phyloP scores from a whole-genome alignment of 1,284 basidiomycete species.

The Ganoderma boninense region DNA sequence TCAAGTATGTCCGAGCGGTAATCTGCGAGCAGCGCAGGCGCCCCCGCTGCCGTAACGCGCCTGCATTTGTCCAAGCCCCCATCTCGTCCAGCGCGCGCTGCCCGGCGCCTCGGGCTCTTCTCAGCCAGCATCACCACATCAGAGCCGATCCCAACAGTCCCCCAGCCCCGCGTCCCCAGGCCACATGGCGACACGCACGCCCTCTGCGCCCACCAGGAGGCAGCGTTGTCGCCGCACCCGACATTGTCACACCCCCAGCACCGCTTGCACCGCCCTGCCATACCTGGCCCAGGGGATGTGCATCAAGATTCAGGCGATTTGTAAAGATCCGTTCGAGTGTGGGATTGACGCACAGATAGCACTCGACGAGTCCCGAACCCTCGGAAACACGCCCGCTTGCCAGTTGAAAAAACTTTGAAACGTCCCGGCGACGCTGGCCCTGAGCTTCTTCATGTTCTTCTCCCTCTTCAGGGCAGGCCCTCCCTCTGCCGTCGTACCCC shows the following conservation, averaged over 20 bases:
- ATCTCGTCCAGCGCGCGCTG: conserved; percentile 6
- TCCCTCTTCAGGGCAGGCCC: conserved; percentile 28
- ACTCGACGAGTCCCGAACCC: conserved; percentile 11
- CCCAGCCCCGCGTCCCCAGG: conserved; percentile 11
- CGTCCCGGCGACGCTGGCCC: conserved; percentile 16
- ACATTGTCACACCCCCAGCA: conserved; percentile 15
- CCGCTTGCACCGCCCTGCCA: conserved; percentile 32
- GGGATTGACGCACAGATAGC: conserved; percentile 26
- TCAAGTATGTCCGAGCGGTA: conserved; percentile 34
- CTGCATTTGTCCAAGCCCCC: conserved; percentile 23
- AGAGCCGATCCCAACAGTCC: conserved; percentile 27
- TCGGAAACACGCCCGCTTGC: conserved; percentile 16
- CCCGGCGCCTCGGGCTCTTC: conserved; percentile 3
- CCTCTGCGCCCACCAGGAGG: conserved; percentile 12
- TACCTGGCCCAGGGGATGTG: conserved; percentile 3
- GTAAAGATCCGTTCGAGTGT: conserved; percentile 30
- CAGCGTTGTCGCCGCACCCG: conserved; percentile 4
- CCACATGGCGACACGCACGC: conserved; percentile 9
- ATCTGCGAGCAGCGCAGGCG: conserved; percentile 31
- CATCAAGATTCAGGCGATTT: conserved; percentile 30
- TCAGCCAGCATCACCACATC: conserved; percentile 24
- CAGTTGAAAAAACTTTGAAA: conserved; percentile 20
- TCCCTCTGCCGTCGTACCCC: conserved; percentile 19
- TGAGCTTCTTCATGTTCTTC: conserved; percentile 1
- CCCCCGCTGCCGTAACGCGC: conserved; percentile 25